phyloP scores from a whole-genome alignment of 73 alveolate species.

The Blepharisma japonicum region DNA sequence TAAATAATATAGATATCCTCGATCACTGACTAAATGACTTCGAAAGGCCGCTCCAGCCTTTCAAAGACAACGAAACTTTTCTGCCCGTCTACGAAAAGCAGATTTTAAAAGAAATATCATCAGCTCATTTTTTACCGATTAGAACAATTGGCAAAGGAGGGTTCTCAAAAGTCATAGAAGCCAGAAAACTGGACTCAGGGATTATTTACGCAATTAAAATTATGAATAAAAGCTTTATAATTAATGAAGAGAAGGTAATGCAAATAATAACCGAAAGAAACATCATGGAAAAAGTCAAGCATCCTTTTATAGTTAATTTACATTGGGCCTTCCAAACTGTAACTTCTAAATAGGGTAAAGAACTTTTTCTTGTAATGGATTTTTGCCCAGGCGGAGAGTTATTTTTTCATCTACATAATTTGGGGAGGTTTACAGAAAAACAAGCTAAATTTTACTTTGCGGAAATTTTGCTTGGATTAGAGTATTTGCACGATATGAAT shows the following conservation, averaged over 20 bases:
- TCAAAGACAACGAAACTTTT: not conserved
- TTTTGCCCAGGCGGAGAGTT: conserved; percentile 89
- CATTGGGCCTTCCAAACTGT: conserved; percentile 78
- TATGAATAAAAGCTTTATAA: conserved; percentile 62
- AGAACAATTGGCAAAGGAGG: conserved; percentile 85
- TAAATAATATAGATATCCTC: not conserved
- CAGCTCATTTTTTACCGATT: conserved; percentile 37
- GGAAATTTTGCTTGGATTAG: conserved; percentile 67
- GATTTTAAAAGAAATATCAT: conserved; percentile 8
- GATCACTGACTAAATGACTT: conserved; percentile 22
- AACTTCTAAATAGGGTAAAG: conserved; percentile 42
- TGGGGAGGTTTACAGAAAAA: conserved; percentile 68
- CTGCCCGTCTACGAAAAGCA: not conserved
- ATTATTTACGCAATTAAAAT: conserved; percentile 72
- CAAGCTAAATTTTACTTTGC: conserved; percentile 70
- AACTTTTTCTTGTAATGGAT: conserved; percentile 54
- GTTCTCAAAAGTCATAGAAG: conserved; percentile 73
- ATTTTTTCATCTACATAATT: conserved; percentile 62
- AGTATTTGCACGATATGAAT: conserved; percentile 57
- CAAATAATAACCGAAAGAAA: conserved; percentile 48
- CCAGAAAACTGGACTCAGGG: conserved; percentile 73
- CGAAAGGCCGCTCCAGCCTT: conserved; percentile 2
- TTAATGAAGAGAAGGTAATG: conserved; percentile 29
- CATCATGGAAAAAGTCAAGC: conserved; percentile 53
- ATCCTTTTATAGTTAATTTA: conserved; percentile 74